Conservation (phyloP, 2,329 filamentous ascomycete species). For the Venturia pyrina region DNA sequence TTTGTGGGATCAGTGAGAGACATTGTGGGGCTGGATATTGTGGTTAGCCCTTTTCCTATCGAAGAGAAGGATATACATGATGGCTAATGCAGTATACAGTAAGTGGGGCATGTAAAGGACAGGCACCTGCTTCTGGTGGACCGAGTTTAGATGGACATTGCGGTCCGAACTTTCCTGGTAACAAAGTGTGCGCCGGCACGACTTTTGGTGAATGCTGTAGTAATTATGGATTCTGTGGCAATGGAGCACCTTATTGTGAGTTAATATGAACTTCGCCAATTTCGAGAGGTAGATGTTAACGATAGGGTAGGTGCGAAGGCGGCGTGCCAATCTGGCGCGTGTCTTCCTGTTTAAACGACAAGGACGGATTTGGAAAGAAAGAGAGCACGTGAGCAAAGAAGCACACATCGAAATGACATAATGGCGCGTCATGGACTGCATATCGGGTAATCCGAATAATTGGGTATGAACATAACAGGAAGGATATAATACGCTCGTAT, state of each 20-base stretch:
- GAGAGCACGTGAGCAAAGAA: too few relatives aligned
- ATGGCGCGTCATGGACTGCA: too few relatives aligned
- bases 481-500: too few relatives aligned
- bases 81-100: too few relatives aligned
- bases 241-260: constrained; percentile 7
- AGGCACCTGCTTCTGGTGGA: constrained; percentile 2
- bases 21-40: too few relatives aligned
- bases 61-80: too few relatives aligned
- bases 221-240: constrained; percentile 6
- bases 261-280: background rate
- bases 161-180: constrained; percentile 6
- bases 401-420: too few relatives aligned
- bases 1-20: too few relatives aligned
- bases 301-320: background rate
- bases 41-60: too few relatives aligned
- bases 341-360: background rate
- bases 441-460: too few relatives aligned
- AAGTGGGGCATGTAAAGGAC: background rate
- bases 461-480: too few relatives aligned
- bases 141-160: constrained; percentile 3
- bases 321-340: background rate
- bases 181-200: background rate
- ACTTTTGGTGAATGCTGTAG: constrained; percentile 2
- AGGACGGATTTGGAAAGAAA: too few relatives aligned
- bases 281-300: background rate